Percentiles rank a stretch among this genome's conserved stretches.
phyloP scores from a whole-genome alignment of 2,329 filamentous ascomycete species.

The Metarhizium album region DNA sequence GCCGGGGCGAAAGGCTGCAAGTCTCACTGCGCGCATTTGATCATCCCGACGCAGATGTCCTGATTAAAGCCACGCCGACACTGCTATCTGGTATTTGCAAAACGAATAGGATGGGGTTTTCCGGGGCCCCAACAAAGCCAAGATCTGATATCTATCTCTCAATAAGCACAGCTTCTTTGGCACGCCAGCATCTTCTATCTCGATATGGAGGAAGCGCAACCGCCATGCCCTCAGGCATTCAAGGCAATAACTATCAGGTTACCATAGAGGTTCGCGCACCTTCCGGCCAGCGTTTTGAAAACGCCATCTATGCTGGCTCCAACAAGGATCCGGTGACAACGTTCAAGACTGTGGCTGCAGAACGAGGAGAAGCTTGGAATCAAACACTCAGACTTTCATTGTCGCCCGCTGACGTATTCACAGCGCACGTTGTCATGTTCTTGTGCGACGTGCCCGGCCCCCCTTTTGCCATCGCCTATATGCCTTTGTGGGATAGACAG shows the following conservation, averaged over 20 bases:
- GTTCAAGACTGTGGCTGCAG: constrained; percentile 76
- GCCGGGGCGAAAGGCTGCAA: constrained; percentile 64
- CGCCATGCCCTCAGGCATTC: constrained; percentile 49
- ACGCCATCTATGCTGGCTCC: constrained; percentile 78
- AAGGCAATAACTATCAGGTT: constrained; percentile 70
- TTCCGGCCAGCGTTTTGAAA: constrained; percentile 71
- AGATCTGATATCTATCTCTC: constrained; percentile 95
- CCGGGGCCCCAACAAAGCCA: constrained; percentile 76
- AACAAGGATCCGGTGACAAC: constrained; percentile 70
- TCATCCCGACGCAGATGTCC: constrained; percentile 62
- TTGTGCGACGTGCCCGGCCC: constrained; percentile 76
- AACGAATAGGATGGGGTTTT: constrained; percentile 86
- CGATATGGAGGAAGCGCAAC: constrained; percentile 64
- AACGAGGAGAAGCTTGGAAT: constrained; percentile 75
- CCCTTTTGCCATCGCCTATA: constrained; percentile 83
- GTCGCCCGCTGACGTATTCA: constrained; percentile 66
- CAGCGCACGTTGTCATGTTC: constrained; percentile 80
- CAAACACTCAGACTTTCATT: constrained; percentile 78
- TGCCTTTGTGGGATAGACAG: constrained; percentile 86
- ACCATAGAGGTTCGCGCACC: constrained; percentile 78
- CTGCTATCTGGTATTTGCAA: constrained; percentile 69
- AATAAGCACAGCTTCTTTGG: constrained; percentile 66
- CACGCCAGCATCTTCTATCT: constrained; percentile 61
- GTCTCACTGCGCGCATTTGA: constrained; percentile 71
- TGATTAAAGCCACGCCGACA: constrained; percentile 82